These are phyloP conservation scores for Andrographis paniculata DNA, from an alignment of 305 asterid genomes.

Conservation along the genomic window DNA sequence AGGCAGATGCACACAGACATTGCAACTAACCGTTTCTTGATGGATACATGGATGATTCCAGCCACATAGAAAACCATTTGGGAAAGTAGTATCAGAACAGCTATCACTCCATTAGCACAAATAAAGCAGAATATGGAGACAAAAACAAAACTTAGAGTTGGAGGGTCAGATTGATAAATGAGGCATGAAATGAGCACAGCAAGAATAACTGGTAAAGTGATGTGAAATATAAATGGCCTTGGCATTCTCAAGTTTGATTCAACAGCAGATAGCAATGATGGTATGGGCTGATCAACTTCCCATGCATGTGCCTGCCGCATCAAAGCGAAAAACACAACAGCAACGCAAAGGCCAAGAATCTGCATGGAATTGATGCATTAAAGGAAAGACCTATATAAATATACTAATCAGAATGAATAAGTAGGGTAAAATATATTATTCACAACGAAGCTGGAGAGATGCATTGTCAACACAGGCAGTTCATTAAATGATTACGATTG, in stretches of 20 bases:
- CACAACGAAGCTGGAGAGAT: slow-evolving; percentile 11
- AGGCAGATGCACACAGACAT: slow-evolving; percentile 9
- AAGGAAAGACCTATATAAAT: slow-evolving; percentile 23
- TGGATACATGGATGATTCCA: slow-evolving; percentile 50
- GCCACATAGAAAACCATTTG: slow-evolving; percentile 50
- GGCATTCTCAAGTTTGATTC: slow-evolving; percentile 83
- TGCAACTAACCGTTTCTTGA: slow-evolving; percentile 71
- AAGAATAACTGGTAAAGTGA: slow-evolving; percentile 45
- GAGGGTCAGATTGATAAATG: slow-evolving; percentile 47
- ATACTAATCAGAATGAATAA: slow-evolving; percentile 11
- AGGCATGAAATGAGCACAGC: slow-evolving; percentile 53
- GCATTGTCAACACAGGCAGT: slow-evolving; percentile 9
- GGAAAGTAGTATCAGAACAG: slow-evolving; percentile 54
- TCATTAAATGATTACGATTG: too few species aligned
- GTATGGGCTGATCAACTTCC: slow-evolving; percentile 81
- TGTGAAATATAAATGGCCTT: slow-evolving; percentile 49
- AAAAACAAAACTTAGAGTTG: slow-evolving; percentile 42
- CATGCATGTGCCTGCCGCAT: slow-evolving; percentile 92
- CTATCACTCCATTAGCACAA: slow-evolving; percentile 67
- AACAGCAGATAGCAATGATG: slow-evolving; percentile 78
- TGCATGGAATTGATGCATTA: slow-evolving; percentile 41
- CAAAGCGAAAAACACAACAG: slow-evolving; percentile 82
- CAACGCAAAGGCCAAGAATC: slow-evolving; percentile 75
- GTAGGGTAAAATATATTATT: slow-evolving; percentile 15
- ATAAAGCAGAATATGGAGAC: slow-evolving; percentile 70